phyloP scores from a whole-genome alignment of 306 rosid species.

The cucumber (Cucumis sativus) region Cucumber_9930_V3 NC_026656.2:11936501-11937000 shows the following conservation, averaged over 20 bases:
- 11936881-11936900: not conserved
- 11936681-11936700: conserved; percentile 52
- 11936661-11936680: conserved; percentile 97
- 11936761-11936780: not conserved
- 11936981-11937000: not conserved
- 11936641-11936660: conserved; percentile 99
- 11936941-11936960: conserved; percentile 1
- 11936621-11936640: conserved; percentile 94
- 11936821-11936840: not conserved
- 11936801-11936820: not conserved
- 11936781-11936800: not conserved
- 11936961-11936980: not conserved
- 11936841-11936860: not conserved
- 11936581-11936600: conserved; percentile 75
- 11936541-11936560: conserved; percentile 14
- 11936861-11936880: not conserved
- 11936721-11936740: not conserved
- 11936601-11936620: conserved; percentile 89
- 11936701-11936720: conserved; percentile 9
- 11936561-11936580: conserved; percentile 59
- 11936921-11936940: not conserved
- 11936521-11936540: conserved; percentile 9
- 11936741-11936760: not conserved
- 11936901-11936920: not conserved
- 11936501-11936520: conserved; percentile 7